Conservation (phyloP, 208 protist species). For the Phytomonas sp. region DNA sequence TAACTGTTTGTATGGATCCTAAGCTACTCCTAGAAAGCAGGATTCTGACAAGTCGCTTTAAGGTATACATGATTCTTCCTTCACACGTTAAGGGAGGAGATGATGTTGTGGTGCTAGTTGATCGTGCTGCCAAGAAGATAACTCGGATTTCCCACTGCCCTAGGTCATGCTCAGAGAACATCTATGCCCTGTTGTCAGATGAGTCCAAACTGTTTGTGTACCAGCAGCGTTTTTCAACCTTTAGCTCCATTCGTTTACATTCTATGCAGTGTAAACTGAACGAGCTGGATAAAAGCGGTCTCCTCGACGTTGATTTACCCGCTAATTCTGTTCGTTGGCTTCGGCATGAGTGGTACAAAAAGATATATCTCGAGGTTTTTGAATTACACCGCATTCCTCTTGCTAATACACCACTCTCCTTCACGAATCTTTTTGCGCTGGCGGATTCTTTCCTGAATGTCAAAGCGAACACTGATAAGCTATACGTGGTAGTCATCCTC, state of each 20-base stretch:
- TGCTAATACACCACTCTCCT: constrained; percentile 36
- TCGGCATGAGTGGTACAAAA: constrained; percentile 44
- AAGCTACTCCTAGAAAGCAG: constrained; percentile 31
- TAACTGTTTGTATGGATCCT: constrained; percentile 34
- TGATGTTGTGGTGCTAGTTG: constrained; percentile 55
- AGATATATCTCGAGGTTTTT: constrained; percentile 53
- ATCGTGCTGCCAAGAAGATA: constrained; percentile 44
- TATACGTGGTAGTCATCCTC: constrained; percentile 54
- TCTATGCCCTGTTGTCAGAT: constrained; percentile 62
- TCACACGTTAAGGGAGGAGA: constrained; percentile 44
- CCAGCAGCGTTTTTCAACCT: constrained; percentile 69
- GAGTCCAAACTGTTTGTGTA: constrained; percentile 72
- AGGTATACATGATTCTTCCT: constrained; percentile 50
- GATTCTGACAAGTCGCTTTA: constrained; percentile 54
- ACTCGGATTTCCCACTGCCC: constrained; percentile 64
- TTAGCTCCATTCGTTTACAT: constrained; percentile 41
- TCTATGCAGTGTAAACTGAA: constrained; percentile 27
- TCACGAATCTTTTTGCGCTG: constrained; percentile 33
- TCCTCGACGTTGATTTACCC: constrained; percentile 14
- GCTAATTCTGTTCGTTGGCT: constrained; percentile 51
- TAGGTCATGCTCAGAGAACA: constrained; percentile 39
- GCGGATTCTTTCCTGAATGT: constrained; percentile 25
- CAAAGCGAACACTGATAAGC: constrained; percentile 17
- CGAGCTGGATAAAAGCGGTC: constrained; percentile 27
- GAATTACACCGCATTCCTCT: constrained; percentile 50